phyloP scores from a whole-genome alignment of 2,329 filamentous ascomycete species.

The Parascedosporium putredinis region DNA sequence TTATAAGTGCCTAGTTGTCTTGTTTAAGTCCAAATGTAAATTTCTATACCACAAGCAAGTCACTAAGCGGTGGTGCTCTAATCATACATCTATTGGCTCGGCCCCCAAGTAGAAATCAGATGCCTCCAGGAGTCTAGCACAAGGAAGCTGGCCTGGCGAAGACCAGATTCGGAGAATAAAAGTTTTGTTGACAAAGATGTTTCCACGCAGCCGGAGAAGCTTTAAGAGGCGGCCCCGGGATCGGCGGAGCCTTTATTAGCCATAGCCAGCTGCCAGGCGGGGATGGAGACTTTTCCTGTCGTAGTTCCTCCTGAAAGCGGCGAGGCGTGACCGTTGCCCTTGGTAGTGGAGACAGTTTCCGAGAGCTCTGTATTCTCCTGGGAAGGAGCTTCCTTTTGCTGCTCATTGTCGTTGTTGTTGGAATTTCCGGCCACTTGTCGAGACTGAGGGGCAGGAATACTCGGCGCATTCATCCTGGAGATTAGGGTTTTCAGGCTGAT shows the following conservation, averaged over 20 bases:
- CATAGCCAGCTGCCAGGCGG: slow-evolving; percentile 67
- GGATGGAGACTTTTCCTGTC: slow-evolving; percentile 56
- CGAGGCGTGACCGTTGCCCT: slow-evolving; percentile 7
- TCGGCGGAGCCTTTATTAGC: slow-evolving; percentile 15
- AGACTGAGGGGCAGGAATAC: slow-evolving; percentile 10
- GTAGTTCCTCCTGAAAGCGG: slow-evolving; percentile 24
- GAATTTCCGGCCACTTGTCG: slow-evolving; percentile 13
- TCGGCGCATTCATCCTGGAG: slow-evolving; percentile 39
- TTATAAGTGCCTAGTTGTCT: too few relatives aligned
- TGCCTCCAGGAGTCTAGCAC: too few relatives aligned
- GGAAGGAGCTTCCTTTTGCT: background rate
- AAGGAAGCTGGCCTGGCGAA: too few relatives aligned
- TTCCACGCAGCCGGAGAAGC: too few relatives aligned
- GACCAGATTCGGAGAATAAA: too few relatives aligned
- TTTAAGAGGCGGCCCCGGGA: slow-evolving; percentile 13
- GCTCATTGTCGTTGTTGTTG: slow-evolving; percentile 14
- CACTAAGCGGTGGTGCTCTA: too few relatives aligned
- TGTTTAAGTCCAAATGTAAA: too few relatives aligned
- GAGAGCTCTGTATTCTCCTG: background rate
- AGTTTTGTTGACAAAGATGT: too few relatives aligned
- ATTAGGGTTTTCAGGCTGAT: slow-evolving; percentile 88
- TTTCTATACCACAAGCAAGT: too few relatives aligned
- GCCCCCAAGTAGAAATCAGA: too few relatives aligned
- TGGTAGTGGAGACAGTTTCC: background rate
- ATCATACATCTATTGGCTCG: too few relatives aligned